Base-by-base conservation (phyloP, 2,329 filamentous ascomycete species). In the Keithomyces neogunnii region DNA sequence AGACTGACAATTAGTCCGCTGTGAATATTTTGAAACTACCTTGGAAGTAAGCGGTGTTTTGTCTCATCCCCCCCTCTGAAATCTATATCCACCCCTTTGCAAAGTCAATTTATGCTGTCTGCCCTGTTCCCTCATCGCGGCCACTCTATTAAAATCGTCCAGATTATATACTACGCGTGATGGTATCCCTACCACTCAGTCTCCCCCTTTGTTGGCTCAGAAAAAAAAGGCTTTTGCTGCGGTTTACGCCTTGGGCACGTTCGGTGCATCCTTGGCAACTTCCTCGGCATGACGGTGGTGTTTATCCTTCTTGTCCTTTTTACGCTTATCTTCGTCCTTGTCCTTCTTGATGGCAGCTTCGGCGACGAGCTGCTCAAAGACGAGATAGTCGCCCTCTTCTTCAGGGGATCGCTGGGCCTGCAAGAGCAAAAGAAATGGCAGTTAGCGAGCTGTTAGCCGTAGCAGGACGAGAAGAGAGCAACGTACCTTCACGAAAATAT, bases 341-440 rank as follows among this genome's bases (percentile, higher is more conserved):
- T 93, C 89, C 72, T 96, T 96, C 80, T 97, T 97, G 50, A 90
- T 86, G 52, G 91, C 90, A 4, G 92, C 92, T 67, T 99, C 93
- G 48, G 93, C 91, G 69, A 99, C 95, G 51, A 99, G 84, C 70
- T 97, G 90, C 69, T 99, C 93, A 60, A 99, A 99, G 13, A 92
- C 91, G 82, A 99, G 95, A 71, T 95, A 97, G 63, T 97, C 93
- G 57, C 93, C 92, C 70, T 99, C 93, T 73, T 99, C 93, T 57
- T 99, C 93, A 42, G 92, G 86, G 50, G 92, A 86, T 56, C 93
- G 85, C 67, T 87, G 80, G 40, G 92, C 89, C 91, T 96, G 59
- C 7, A 42, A 46, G 11, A n/a, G 11, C 19, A 6, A 9, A 2
- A 5, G 38, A 9, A 4, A 6, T 9, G 38, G 19, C n/a, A 40